Conservation (phyloP, 2,329 filamentous ascomycete species). For the Botrytis deweyae region DNA sequence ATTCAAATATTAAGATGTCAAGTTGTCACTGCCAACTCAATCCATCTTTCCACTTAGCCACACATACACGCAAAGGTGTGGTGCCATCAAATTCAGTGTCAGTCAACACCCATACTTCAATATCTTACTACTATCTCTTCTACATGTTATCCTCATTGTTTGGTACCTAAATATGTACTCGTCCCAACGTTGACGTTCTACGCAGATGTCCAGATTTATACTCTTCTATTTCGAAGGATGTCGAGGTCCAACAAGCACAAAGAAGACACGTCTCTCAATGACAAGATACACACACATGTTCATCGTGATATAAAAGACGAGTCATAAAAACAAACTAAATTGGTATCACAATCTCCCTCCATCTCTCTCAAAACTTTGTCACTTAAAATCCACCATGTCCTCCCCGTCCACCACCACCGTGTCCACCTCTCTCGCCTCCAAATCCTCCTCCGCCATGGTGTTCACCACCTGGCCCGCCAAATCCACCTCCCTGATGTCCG, state of each 20-base stretch:
- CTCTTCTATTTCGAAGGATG: not conserved
- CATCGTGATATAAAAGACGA: not conserved
- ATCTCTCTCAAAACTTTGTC: not conserved
- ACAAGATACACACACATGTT: not conserved
- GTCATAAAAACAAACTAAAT: not conserved
- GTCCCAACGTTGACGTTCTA: not conserved
- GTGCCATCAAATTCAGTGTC: not conserved
- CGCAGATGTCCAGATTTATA: not conserved
- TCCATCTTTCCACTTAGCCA: not conserved
- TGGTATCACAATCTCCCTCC: not conserved
- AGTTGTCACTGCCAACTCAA: not conserved
- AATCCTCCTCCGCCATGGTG: not conserved
- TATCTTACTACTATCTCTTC: not conserved
- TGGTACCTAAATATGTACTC: not conserved
- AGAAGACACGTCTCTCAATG: not conserved
- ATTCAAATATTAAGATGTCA: not conserved
- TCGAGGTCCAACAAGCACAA: not conserved
- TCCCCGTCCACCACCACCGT: not conserved
- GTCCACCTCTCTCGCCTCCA: not conserved
- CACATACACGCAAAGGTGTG: not conserved
- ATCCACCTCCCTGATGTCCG: not conserved
- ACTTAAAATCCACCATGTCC: not conserved
- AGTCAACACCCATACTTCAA: not conserved
- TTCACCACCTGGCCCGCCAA: not conserved
- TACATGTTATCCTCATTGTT: not conserved